Percentiles rank a stretch among this genome's conserved stretches.
Conservation (phyloP, 768 basidiomycete genomes). For the Auricularia sp. region DNA sequence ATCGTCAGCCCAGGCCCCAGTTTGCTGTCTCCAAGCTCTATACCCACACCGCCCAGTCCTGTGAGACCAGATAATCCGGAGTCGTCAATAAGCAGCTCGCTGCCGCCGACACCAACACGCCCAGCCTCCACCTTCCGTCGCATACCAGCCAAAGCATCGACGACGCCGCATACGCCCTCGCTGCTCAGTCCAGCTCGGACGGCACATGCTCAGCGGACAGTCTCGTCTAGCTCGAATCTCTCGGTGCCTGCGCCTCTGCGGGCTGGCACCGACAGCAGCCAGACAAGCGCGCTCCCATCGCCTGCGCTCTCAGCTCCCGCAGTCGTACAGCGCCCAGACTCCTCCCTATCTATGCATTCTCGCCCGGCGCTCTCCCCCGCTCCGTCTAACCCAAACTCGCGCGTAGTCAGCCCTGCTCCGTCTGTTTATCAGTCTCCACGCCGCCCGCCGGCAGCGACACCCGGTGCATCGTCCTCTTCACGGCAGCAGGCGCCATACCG, state of each 20-base stretch:
- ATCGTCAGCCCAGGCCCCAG: not conserved
- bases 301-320: not conserved
- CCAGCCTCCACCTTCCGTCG: not conserved
- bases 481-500: slow-evolving; percentile 53
- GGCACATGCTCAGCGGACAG: not conserved
- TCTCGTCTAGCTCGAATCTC: too few species aligned
- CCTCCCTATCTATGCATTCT: not conserved
- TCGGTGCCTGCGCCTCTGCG: too few species aligned
- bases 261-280: not conserved
- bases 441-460: slow-evolving; percentile 1
- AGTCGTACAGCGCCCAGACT: slow-evolving; percentile 1
- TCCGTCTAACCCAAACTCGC: not conserved
- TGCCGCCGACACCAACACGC: not conserved
- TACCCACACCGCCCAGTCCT: not conserved
- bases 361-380: not conserved
- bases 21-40: not conserved
- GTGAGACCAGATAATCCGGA: not conserved
- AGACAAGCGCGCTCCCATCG: not conserved
- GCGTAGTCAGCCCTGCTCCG: not conserved
- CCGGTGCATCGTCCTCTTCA: slow-evolving; percentile 1
- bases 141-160: not conserved
- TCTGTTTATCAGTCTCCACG: not conserved
- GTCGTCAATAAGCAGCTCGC: not conserved
- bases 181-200: not conserved
- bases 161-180: not conserved